phyloP scores from a whole-genome alignment of 192 early-diverging fungal genomes.

The Thamnidium elegans region DNA sequence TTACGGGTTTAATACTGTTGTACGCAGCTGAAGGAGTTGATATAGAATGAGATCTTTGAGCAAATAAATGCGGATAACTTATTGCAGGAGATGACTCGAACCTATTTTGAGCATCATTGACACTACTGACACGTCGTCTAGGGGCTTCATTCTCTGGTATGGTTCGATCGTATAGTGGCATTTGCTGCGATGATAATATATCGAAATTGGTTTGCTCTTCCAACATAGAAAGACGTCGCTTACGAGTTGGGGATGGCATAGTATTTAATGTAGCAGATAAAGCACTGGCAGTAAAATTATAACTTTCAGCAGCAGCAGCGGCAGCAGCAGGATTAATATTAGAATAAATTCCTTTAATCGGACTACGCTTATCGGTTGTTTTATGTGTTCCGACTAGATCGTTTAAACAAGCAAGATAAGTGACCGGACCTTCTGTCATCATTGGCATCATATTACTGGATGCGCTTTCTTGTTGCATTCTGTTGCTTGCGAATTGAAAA shows the following conservation, averaged over 20 bases:
- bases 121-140: slow-evolving; percentile 50
- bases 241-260: background rate
- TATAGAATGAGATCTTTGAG: slow-evolving; percentile 7
- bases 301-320: background rate
- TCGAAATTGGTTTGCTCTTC: background rate
- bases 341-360: slow-evolving; percentile 36
- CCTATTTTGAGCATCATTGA: slow-evolving; percentile 31
- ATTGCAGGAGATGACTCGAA: background rate
- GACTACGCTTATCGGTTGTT: slow-evolving; percentile 47
- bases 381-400: slow-evolving; percentile 68
- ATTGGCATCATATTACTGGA: background rate
- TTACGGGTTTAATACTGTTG: background rate
- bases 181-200: too few species aligned
- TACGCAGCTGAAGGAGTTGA: background rate
- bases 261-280: background rate
- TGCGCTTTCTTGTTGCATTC: slow-evolving; percentile 7
- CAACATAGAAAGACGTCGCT: slow-evolving; percentile 2
- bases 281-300: background rate
- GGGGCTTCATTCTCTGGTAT: background rate
- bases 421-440: slow-evolving; percentile 30
- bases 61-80: too few species aligned
- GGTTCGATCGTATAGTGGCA: too few species aligned
- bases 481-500: slow-evolving; percentile 25
- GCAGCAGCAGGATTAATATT: background rate
- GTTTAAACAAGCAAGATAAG: slow-evolving; percentile 65